Evolutionary conservation across 2,329 filamentous ascomycete species (phyloP).

Genomic region (Colletotrichum sp.): DNA sequence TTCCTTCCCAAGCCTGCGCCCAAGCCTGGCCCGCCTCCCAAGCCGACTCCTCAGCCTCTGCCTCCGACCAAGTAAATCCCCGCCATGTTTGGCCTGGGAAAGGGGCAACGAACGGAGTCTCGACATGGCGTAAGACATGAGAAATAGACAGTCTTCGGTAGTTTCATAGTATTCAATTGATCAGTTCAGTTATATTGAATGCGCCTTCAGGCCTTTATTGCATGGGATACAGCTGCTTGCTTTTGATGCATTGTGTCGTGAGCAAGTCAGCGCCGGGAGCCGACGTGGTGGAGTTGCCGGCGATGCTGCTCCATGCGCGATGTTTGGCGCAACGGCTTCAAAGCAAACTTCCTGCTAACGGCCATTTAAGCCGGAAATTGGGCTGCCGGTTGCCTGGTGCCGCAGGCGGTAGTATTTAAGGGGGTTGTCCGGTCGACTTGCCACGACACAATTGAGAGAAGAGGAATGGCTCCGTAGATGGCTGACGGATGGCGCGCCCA

Average conservation of each 20-base stretch:
- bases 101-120: rapidly evolving
- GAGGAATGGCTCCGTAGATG: not conserved
- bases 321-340: not conserved
- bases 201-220: rapidly evolving
- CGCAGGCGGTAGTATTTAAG: not conserved
- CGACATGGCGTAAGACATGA: rapidly evolving
- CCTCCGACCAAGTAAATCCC: not conserved
- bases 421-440: not conserved
- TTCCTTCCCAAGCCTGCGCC: not conserved
- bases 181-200: rapidly evolving
- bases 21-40: not conserved
- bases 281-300: not conserved
- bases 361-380: not conserved
- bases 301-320: not conserved
- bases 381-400: not conserved
- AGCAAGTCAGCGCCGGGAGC: not conserved
- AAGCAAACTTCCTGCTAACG: not conserved
- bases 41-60: not conserved
- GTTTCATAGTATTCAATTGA: not conserved
- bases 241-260: not conserved
- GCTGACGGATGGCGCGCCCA: not conserved
- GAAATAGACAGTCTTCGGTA: not conserved
- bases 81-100: not conserved
- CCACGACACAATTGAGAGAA: not conserved
- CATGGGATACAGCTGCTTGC: not conserved